Percentiles rank a stretch among this genome's conserved stretches.
These are phyloP conservation scores for Wickerhamiella allomyrinae DNA, from an alignment of 805 yeast genomes.

Conservation along the genomic window DNA sequence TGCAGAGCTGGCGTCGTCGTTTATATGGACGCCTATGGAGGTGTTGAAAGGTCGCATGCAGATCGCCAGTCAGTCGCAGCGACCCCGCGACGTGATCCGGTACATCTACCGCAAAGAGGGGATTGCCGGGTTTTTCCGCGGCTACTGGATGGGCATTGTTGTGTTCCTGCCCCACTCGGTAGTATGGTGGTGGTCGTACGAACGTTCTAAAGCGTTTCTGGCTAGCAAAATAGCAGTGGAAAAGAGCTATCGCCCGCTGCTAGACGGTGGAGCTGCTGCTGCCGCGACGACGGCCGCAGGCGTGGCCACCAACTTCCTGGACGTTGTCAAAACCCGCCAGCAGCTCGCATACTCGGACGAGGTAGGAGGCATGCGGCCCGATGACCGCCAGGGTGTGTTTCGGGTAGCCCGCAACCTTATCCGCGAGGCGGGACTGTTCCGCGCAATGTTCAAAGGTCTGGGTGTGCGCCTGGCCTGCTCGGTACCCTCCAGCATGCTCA, in stretches of 20 bases:
- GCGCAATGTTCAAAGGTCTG: slow-evolving; percentile 27
- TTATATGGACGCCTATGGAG: slow-evolving; percentile 33
- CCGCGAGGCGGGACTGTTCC: slow-evolving; percentile 24
- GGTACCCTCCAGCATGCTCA: slow-evolving; percentile 28
- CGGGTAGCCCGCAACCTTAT: slow-evolving; percentile 25
- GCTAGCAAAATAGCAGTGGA: not conserved
- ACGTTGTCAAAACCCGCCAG: slow-evolving; percentile 32
- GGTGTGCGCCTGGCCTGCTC: slow-evolving; percentile 26
- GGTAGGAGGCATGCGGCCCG: slow-evolving; percentile 26
- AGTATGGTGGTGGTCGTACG: slow-evolving; percentile 30
- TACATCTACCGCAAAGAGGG: slow-evolving; percentile 51
- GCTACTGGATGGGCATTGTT: slow-evolving; percentile 36
- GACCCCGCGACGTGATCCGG: slow-evolving; percentile 13
- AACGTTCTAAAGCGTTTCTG: slow-evolving; percentile 10
- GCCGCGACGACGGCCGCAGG: slow-evolving; percentile 26
- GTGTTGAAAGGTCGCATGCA: slow-evolving; percentile 33
- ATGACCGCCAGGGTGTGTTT: slow-evolving; percentile 24
- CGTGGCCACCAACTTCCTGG: slow-evolving; percentile 27
- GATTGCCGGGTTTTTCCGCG: slow-evolving; percentile 63
- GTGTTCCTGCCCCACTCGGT: slow-evolving; percentile 31
- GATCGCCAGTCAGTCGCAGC: slow-evolving; percentile 16
- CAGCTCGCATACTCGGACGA: slow-evolving; percentile 30
- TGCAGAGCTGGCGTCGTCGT: slow-evolving; percentile 28
- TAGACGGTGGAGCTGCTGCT: slow-evolving; percentile 23
- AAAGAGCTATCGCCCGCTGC: not conserved